phyloP scores from a whole-genome alignment of 2,329 filamentous ascomycete genomes.

The Monosporascus sp. region DNA sequence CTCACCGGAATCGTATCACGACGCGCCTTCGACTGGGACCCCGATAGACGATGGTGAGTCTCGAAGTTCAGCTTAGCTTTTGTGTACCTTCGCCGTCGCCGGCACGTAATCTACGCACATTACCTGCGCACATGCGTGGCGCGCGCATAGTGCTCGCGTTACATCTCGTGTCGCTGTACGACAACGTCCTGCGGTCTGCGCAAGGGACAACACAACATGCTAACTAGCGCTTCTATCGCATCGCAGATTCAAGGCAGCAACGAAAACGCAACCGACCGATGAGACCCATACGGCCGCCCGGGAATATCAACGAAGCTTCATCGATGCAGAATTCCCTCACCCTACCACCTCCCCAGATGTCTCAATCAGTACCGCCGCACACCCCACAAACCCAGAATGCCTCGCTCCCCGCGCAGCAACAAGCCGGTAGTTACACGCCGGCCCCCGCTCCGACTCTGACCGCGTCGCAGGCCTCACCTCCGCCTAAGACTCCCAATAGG shows the following conservation, averaged over 20 bases:
- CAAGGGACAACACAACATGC: constrained; percentile 15
- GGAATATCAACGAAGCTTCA: constrained; percentile 51
- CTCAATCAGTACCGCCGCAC: constrained; percentile 42
- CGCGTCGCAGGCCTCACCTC: constrained; percentile 51
- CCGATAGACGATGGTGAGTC: constrained; percentile 72
- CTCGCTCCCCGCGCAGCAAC: constrained; percentile 35
- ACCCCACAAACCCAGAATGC: constrained; percentile 49
- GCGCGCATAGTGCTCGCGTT: constrained; percentile 15
- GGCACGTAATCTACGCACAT: neutral
- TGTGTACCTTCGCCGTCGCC: constrained; percentile 24
- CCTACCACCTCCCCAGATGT: constrained; percentile 34
- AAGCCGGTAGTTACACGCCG: constrained; percentile 33
- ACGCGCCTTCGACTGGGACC: constrained; percentile 46
- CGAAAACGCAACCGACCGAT: constrained; percentile 59
- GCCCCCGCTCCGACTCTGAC: constrained; percentile 25
- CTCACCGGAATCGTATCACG: constrained; percentile 63
- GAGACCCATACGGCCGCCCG: constrained; percentile 47
- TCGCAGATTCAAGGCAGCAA: constrained; percentile 43
- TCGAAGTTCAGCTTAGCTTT: constrained; percentile 25
- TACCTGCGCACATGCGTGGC: neutral
- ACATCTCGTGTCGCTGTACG: constrained; percentile 22
- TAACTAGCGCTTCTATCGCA: constrained; percentile 20
- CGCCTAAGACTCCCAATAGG: constrained; percentile 77
- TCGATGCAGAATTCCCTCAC: constrained; percentile 48
- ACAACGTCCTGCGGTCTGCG: constrained; percentile 26